Percentiles rank a stretch among this genome's conserved stretches.
Conservation (phyloP, 129 eudicot genomes). For the Flaveria linearis region DNA sequence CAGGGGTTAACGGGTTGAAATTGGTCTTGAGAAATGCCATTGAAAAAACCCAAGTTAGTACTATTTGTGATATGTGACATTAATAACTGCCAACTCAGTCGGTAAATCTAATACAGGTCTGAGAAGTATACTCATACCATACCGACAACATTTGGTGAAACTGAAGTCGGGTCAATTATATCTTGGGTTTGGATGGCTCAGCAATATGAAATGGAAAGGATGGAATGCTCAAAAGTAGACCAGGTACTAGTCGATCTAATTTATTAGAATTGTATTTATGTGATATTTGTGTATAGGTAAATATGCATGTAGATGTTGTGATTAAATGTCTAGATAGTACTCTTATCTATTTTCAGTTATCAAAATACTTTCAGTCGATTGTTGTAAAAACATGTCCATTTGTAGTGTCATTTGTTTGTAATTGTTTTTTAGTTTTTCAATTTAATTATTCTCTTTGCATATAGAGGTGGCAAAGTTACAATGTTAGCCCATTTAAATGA, state of each 20-base stretch:
- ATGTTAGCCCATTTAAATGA: not conserved
- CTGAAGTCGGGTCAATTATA: conserved; percentile 51
- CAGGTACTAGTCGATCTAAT: conserved; percentile 6
- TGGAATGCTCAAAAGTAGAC: conserved; percentile 45
- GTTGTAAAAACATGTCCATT: not conserved
- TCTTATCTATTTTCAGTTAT: not conserved
- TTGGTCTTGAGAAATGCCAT: not conserved
- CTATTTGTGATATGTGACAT: not conserved
- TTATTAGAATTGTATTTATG: conserved; percentile 24
- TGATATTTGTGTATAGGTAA: conserved; percentile 14
- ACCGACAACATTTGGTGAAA: conserved; percentile 76
- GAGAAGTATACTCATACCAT: conserved; percentile 75
- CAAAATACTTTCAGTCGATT: not conserved
- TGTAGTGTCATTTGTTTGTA: not conserved
- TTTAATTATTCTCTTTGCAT: not conserved
- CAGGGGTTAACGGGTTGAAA: not conserved
- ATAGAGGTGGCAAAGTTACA: not conserved
- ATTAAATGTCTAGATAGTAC: conserved; percentile 5
- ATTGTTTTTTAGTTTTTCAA: not conserved
- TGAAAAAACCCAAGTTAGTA: not conserved
- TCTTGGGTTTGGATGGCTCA: conserved; percentile 65
- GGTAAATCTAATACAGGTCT: conserved; percentile 55
- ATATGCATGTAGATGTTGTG: conserved; percentile 20
- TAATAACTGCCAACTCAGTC: not conserved
- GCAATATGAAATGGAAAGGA: conserved; percentile 64